Base-by-base conservation (phyloP, 2,329 filamentous ascomycete species). In the Diplocarpon mali region DNA sequence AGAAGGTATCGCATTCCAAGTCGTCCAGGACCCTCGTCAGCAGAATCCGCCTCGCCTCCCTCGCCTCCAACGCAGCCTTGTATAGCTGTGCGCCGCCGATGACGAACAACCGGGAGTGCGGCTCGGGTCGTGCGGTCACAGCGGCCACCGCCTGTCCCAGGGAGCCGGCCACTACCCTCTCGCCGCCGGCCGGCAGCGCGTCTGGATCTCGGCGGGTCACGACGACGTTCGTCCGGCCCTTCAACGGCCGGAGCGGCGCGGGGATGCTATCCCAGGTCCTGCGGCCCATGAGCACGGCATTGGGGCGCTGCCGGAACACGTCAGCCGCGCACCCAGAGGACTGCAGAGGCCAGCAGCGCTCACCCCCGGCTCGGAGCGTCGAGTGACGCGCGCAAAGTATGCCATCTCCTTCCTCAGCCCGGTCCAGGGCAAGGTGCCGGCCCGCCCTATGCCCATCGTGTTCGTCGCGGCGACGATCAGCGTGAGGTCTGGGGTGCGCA, bases 211-310 rank as follows among this genome's bases (percentile, higher is more conserved):
- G 69, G 38, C 81, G 71, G 49, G 79, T 84, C 54, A 98, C 70
- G 53, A 96, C 76, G 34, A 95, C 76, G 64, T 95, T 96, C 40
- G 88, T 69, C 9, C 92, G 72, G 50, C 79, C 83, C 49, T 78
- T 80, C 29, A 98, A 71, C 14, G 92, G 92, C 2, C 88, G 75
- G 62, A 92, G 88, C 41, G 71, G 74, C 6, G 70, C 60, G 2
- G 92, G 90, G 48, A 98, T 90, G 52, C 80, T 87, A 42, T 94
- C 87, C 82, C 90, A 98, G 0, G 92, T 98, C 66, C 93, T 95
- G 60, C 92, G 84, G 48, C 92, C 92, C 92, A 98, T 98, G 55
- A 98, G 83, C 41, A 96, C 85, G 14, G 85, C 84, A 63, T 89
- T 90, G 5, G 35, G 42, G 34, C 35, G 42, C 56, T 59, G 37